phyloP scores from a whole-genome alignment of 495 filamentous ascomycete genomes.

The Xanthoparmelia taractica region DNA sequence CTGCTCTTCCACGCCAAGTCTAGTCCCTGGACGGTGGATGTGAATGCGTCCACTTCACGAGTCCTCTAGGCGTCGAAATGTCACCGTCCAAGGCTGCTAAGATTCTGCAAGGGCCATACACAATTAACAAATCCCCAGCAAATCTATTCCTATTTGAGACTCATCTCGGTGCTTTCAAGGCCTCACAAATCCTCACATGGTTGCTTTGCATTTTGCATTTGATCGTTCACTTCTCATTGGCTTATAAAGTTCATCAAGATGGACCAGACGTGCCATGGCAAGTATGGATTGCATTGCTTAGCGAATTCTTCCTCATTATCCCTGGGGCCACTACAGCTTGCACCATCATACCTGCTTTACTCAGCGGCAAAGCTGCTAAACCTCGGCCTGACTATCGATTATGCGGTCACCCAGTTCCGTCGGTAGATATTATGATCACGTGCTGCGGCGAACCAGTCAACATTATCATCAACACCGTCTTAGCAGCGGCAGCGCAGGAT shows the following conservation, averaged over 20 bases:
- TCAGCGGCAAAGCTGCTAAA: slow-evolving; percentile 42
- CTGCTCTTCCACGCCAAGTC: no score
- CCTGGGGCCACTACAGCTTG: not conserved
- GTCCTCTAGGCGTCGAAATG: not conserved
- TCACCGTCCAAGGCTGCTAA: not conserved
- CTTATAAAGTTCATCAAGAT: not conserved
- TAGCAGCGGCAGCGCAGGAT: slow-evolving; percentile 41
- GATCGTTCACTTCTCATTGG: not conserved
- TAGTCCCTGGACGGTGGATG: no score
- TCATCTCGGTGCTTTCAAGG: not conserved
- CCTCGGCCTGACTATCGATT: slow-evolving; percentile 36
- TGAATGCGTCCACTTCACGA: no score
- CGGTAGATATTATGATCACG: slow-evolving; percentile 45
- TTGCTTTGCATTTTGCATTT: not conserved
- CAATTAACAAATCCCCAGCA: not conserved
- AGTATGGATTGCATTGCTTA: slow-evolving; percentile 6
- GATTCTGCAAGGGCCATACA: slow-evolving; percentile 3
- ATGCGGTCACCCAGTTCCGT: slow-evolving; percentile 37
- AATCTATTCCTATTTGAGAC: not conserved
- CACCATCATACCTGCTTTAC: slow-evolving; percentile 46
- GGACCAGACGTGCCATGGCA: not conserved
- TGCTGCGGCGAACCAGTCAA: slow-evolving; percentile 46
- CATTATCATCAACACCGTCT: slow-evolving; percentile 45
- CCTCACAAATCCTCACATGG: slow-evolving; percentile 1
- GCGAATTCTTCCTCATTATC: slow-evolving; percentile 2